These are phyloP conservation scores for Aleurites moluccanus DNA, from an alignment of 441 rosid species.

Conservation along the genomic window DNA sequence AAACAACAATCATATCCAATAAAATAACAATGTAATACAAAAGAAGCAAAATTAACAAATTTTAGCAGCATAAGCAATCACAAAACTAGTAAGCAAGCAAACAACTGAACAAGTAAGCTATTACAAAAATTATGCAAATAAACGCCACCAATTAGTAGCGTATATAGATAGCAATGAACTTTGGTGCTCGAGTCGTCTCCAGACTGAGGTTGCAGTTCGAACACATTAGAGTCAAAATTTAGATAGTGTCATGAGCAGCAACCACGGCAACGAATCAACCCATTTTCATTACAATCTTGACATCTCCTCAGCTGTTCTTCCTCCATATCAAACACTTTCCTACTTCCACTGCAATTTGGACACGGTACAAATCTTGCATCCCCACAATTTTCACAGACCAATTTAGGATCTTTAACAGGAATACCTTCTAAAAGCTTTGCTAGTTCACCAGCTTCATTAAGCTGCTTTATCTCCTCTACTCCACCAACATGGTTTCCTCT, in stretches of 20 bases:
- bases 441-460: slow-evolving; percentile 79
- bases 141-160: not conserved
- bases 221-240: no score
- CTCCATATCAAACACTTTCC: slow-evolving; percentile 66
- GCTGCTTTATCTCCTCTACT: slow-evolving; percentile 69
- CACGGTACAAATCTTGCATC: slow-evolving; percentile 87
- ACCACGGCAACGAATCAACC: slow-evolving; percentile 68
- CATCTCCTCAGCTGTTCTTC: slow-evolving; percentile 58
- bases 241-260: slow-evolving; percentile 42
- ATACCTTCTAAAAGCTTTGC: slow-evolving; percentile 58
- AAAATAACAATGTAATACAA: not conserved
- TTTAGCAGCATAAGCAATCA: not conserved
- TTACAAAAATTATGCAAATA: not conserved
- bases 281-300: slow-evolving; percentile 81
- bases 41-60: slow-evolving; percentile 6
- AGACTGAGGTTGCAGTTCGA: no score
- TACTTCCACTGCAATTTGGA: slow-evolving; percentile 69
- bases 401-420: slow-evolving; percentile 41
- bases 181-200: no score
- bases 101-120: not conserved
- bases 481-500: slow-evolving; percentile 70
- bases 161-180: no score
- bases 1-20: slow-evolving; percentile 8
- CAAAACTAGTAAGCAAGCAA: not conserved
- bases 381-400: slow-evolving; percentile 66